Percentiles rank a stretch among this genome's conserved stretches.
phyloP scores from a whole-genome alignment of 1,284 basidiomycete genomes.

The Vanrija pseudolonga region DNA sequence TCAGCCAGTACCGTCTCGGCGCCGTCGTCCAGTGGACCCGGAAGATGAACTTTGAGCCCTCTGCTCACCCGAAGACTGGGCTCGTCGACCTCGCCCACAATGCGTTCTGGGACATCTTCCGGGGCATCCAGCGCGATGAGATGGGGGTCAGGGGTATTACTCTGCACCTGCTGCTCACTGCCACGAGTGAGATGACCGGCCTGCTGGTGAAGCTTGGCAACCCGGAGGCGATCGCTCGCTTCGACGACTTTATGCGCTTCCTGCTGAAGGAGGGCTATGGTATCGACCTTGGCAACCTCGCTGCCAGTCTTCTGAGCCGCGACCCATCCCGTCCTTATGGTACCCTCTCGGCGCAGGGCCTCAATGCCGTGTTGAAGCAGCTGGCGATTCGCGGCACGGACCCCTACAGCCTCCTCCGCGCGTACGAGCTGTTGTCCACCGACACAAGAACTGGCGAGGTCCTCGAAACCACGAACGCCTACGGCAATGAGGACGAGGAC shows the following conservation, averaged over 20 bases:
- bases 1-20: constrained; percentile 10
- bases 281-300: constrained; percentile 13
- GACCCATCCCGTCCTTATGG: neutral
- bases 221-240: neutral
- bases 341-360: constrained; percentile 1
- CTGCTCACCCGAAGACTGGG: neutral
- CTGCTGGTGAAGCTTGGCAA: neutral
- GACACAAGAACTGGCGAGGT: neutral
- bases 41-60: neutral
- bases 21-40: constrained; percentile 7
- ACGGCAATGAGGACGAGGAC: constrained; percentile 13
- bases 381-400: neutral
- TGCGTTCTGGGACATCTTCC: constrained; percentile 16
- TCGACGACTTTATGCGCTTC: constrained; percentile 11
- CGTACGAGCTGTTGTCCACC: constrained; percentile 12
- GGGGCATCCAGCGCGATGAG: constrained; percentile 1
- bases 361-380: constrained; percentile 11
- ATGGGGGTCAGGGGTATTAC: constrained; percentile 4
- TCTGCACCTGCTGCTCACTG: constrained; percentile 7
- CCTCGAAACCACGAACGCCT: neutral
- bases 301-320: neutral
- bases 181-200: constrained; percentile 1
- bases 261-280: constrained; percentile 12
- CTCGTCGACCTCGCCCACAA: constrained; percentile 6
- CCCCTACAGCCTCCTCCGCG: constrained; percentile 8